Conservation (phyloP, 2,329 filamentous ascomycete species). For the Aspergillus sp. region DNA sequence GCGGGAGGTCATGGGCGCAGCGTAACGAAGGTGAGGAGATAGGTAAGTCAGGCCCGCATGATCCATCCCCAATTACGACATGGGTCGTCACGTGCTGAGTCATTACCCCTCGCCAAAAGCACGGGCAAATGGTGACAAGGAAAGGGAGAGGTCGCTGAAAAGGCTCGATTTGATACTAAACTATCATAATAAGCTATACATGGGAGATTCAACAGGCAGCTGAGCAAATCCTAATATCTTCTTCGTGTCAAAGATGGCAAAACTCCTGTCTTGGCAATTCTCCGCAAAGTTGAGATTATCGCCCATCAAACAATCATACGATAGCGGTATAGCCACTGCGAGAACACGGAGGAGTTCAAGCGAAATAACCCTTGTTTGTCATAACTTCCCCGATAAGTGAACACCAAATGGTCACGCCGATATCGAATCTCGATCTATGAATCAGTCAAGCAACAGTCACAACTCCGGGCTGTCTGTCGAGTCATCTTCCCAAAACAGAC, state of each 20-base stretch:
- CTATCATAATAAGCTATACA: background rate
- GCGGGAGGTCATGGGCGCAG: background rate
- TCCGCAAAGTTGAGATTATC: background rate
- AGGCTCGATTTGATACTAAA: background rate
- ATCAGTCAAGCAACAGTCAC: background rate
- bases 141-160: background rate
- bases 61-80: conserved; percentile 13
- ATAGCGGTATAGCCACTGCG: no score
- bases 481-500: background rate
- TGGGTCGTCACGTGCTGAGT: conserved; percentile 10
- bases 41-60: background rate
- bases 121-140: background rate
- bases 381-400: no score
- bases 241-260: background rate
- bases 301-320: no score
- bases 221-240: background rate
- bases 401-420: background rate
- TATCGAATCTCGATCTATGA: background rate
- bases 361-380: no score
- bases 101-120: background rate
- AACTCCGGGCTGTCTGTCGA: background rate
- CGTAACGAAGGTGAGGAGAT: background rate
- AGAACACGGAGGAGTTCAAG: no score
- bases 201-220: background rate
- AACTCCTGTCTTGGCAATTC: background rate